These are phyloP conservation scores for Lithocarpus polystachyus DNA, from an alignment of 306 rosid genomes.

Conservation along the genomic window DNA sequence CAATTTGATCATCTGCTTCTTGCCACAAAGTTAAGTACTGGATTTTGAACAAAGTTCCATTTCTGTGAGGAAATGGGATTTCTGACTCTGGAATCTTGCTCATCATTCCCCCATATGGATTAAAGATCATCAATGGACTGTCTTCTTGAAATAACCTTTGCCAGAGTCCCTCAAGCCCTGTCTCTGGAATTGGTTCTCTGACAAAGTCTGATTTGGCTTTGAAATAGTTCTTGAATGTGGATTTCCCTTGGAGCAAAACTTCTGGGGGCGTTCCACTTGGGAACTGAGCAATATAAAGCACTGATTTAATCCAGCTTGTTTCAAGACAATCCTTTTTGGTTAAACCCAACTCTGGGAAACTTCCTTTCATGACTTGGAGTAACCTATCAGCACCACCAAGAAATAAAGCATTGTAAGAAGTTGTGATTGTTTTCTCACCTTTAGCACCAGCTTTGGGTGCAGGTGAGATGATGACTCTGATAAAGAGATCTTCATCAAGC, in stretches of 20 bases:
- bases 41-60: constrained; percentile 61
- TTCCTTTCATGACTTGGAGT: constrained; percentile 42
- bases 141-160: constrained; percentile 56
- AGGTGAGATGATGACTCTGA: constrained; percentile 51
- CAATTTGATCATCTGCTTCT: constrained; percentile 29
- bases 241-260: constrained; percentile 58
- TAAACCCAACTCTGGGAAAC: constrained; percentile 72
- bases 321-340: constrained; percentile 47
- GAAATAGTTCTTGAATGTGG: constrained; percentile 69
- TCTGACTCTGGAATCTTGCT: constrained; percentile 49
- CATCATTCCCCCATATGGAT: constrained; percentile 85
- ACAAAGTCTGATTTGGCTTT: constrained; percentile 87
- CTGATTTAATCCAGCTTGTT: constrained; percentile 76
- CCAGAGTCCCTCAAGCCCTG: constrained; percentile 68
- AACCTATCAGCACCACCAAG: constrained; percentile 54
- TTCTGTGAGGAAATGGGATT: constrained; percentile 76
- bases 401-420: constrained; percentile 60
- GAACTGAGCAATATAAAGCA: constrained; percentile 64
- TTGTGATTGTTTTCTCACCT: constrained; percentile 47
- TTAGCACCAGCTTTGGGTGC: constrained; percentile 21
- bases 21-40: constrained; percentile 59
- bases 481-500: constrained; percentile 59
- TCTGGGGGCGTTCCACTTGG: constrained; percentile 56
- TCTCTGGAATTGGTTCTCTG: constrained; percentile 54
- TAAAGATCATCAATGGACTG: constrained; percentile 45